phyloP scores from a whole-genome alignment of 192 early-diverging fungal species.

The Jimgerdemannia flammicorona region DNA sequence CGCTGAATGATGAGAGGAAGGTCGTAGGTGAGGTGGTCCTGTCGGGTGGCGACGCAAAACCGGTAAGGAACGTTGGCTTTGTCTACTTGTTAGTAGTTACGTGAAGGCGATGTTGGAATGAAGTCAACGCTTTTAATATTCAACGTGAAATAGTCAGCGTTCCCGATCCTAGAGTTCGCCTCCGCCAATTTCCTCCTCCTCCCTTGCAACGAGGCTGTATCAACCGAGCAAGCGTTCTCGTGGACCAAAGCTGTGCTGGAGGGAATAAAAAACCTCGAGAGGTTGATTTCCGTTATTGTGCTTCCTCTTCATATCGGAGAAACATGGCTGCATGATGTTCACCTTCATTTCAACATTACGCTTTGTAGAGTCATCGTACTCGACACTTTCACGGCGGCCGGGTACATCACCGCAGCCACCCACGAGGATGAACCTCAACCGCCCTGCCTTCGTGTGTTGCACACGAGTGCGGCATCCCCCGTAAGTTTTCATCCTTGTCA shows the following conservation, averaged over 20 bases:
- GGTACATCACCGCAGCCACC: conserved; percentile 16
- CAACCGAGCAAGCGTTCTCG: neutral
- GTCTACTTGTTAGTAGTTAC: neutral
- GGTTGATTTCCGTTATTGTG: neutral
- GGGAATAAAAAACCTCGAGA: conserved; percentile 1
- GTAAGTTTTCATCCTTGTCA: conserved; percentile 2
- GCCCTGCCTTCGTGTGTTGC: conserved; percentile 20
- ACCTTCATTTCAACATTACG: neutral
- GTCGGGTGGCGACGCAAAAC: neutral
- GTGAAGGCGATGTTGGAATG: neutral
- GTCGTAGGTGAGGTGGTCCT: neutral
- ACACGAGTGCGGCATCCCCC: conserved; percentile 12
- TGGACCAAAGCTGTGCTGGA: conserved; percentile 1
- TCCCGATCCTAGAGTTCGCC: neutral
- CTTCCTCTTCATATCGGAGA: neutral
- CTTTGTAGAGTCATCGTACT: conserved; percentile 21
- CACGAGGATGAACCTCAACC: conserved; percentile 9
- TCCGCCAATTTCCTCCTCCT: neutral
- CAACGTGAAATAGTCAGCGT: neutral
- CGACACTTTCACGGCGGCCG: conserved; percentile 21
- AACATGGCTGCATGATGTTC: neutral
- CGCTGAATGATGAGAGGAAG: neutral
- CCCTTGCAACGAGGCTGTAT: neutral
- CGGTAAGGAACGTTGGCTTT: neutral
- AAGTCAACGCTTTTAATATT: neutral